Base-by-base conservation (phyloP, 2,329 filamentous ascomycete genomes). In the Fusarium falciforme region DNA sequence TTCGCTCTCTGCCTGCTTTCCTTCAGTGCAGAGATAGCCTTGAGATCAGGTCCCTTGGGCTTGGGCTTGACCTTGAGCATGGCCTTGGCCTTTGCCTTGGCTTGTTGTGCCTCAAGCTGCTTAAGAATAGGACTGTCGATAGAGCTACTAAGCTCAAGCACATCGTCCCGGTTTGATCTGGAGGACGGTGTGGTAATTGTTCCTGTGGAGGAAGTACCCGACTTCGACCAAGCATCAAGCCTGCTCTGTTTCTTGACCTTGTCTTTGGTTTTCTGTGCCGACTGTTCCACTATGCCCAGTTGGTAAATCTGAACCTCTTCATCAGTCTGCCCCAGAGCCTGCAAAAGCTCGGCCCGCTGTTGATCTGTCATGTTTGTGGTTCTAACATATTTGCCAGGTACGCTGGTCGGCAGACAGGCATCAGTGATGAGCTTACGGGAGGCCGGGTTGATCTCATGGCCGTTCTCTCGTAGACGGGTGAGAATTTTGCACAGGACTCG, bases 401-500 rank as follows among this genome's bases (percentile, higher is more conserved):
- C 66, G 1, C 88, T 87, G 69, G 89, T 90, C 65, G 83, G 81
- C 14, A 93, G 86, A 68, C 93, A 90, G 40, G 92, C 91, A 77
- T 92, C 90, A 64, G 89, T 87, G 73, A 96, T 91, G 74, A 89
- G 90, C 35, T 85, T 84, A 31, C 89, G 85, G 3, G 92, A 87
- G 5, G 86, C 86, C 16, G 88, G 81, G 40, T 91, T 89, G 33
- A 98, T 89, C 62, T 91, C 90, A 75, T 98, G 91, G 62, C 90
- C 88, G 59, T 94, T 92, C 74, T 95, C 92, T 44, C 92, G 91
- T n/a, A 99, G 86, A 25, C 94, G 92, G 16, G 90, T 89, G 38
- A 99, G 88, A 67, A 99, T 91, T 81, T 97, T 97, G 76, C 92
- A 91, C 35, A 98, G 90, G 31, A 98, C 89, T 31, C 91, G 92